Evolutionary conservation across 2,329 filamentous ascomycete species (phyloP), one percentile per base, ranked within the genome.

Genomic region (Emydomyces testavorans): DNA sequence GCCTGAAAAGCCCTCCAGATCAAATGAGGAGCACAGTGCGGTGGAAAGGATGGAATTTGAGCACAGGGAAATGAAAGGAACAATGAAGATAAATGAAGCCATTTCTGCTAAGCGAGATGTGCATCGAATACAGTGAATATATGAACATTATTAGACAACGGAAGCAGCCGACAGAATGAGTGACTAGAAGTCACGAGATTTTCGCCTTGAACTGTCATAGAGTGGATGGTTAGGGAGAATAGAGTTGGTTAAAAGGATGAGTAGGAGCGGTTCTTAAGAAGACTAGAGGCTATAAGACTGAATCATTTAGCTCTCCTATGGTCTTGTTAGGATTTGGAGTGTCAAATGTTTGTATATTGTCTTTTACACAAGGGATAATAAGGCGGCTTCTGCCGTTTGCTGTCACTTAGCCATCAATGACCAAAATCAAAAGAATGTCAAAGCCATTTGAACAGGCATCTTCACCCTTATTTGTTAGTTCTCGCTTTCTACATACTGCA

Each of bases 61-160:
- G 29, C 13, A 21, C 13, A 45, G 28, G 32, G n/a, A 36, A 37
- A 28, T 4, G 23, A 37, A 36, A 36, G n/a, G 11, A 45, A 36
- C 21, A 32, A 29, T 37, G 23, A 21, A 37, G 42, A 37, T 31
- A 8, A 45, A 24, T 32, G n/a, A 36, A 26, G 20, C 11, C 20
- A 24, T 35, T 15, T 26, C n/a, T 15, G 21, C 20, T 6, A 15
- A 34, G 20, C n/a, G 6, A 35, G 8, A 29, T 23, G 15, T 28
- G 20, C 29, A 8, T 11, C 15, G 6, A 21, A 31, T 45, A 40
- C n/a, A 37, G 42, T 45, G 42, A 45, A 37, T 36, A 45, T 45
- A 8, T 26, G 11, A 4, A 2, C 32, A 20, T 37, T 37, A 16
- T 28, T 23, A 45, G 20, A n/a, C 16, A 7, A n/a, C 15, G 15